Base-by-base conservation (phyloP, 2,329 filamentous ascomycete genomes). In the Arthrobotrys pseudoclavata region DNA sequence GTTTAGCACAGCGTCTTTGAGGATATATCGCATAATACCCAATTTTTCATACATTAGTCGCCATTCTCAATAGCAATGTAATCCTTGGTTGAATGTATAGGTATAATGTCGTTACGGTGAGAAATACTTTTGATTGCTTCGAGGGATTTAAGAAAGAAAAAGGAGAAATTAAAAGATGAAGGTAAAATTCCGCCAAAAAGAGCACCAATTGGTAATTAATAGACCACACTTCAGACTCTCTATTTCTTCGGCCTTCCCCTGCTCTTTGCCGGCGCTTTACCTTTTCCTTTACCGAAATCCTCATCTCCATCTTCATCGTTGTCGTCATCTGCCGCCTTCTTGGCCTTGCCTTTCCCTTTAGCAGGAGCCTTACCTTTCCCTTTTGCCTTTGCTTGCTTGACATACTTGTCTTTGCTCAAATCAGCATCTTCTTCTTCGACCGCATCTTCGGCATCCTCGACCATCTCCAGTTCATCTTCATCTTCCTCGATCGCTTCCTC, bases 401-500 rank as follows among this genome's bases (percentile, higher is more conserved):
- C 94, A 82, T 97, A 97, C 84, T 97, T 98, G 84, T 99, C 96
- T 83, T 95, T 97, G 82, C 91, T 93, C 63, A 98, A 84, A 83
- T 97, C 93, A n/a, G 90, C 85, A 66, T 94, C 92, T 3, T 92
- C 91, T 0, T 91, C 91, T 0, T 87, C 89, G 48, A 89, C 88
- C 1, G 85, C 88, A 2, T 86, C 83, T n/a, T 85, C 84, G 13
- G 85, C 86, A 55, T 86, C 85, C 15, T 85, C 85, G 0, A 89
- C 84, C 29, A 86, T 85, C 37, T 90, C 90, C n/a, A 87, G 90
- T 20, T 90, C 92, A 50, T 89, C 89, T 53, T 97, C 95, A 4
- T 93, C 94, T 81, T 97, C 95, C 60, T 98, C 94, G 67, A 99
- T 91, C 1, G 94, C 96, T 84, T 99, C 96, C 84, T 99, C 96